Evolutionary conservation across 108 stramenopile species (phyloP).

Genomic region (Schizochytrium sp.): DNA sequence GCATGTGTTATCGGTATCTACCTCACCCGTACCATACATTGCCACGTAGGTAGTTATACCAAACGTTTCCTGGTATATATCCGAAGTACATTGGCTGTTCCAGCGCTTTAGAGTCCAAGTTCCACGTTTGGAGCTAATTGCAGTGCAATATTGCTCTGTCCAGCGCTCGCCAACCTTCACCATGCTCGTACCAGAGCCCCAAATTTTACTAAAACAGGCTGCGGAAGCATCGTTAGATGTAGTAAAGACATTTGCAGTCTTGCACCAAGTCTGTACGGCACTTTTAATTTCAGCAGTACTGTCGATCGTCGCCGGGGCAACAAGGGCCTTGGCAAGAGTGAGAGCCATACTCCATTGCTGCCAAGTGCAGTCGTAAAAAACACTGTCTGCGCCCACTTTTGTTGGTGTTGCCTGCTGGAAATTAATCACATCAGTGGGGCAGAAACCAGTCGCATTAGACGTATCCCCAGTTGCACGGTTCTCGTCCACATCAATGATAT

Average conservation of each 20-base stretch:
- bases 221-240: background rate
- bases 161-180: background rate
- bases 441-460: background rate
- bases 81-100: background rate
- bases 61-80: conserved; percentile 5
- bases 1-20: background rate
- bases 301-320: background rate
- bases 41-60: background rate
- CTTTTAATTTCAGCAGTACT: background rate
- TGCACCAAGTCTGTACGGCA: conserved; percentile 13
- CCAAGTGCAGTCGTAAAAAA: conserved; percentile 20
- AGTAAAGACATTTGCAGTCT: conserved; percentile 17
- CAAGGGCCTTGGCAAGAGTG: conserved; percentile 35
- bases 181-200: background rate
- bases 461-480: background rate
- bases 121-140: background rate
- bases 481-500: conserved; percentile 43
- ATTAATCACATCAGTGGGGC: background rate
- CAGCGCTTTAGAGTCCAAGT: background rate
- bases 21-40: conserved; percentile 2
- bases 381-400: background rate
- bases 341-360: conserved; percentile 23
- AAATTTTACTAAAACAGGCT: background rate
- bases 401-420: background rate
- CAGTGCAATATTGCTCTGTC: conserved; percentile 21